phyloP scores from a whole-genome alignment of 768 basidiomycete species.

The Termitomyces sp. region DNA sequence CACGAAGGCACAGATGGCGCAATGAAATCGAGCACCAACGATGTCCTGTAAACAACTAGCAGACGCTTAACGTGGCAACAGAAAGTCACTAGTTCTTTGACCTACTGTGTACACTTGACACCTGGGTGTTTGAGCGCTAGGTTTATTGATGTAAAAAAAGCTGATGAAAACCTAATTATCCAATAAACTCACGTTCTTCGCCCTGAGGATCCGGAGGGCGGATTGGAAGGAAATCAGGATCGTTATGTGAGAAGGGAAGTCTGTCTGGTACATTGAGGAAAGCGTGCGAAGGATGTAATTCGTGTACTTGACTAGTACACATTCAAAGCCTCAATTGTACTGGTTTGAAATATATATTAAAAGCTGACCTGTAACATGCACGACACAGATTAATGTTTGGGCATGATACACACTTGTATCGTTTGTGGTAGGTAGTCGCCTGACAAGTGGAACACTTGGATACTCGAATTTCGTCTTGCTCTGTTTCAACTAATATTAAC shows the following conservation, averaged over 20 bases:
- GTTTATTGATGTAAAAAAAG: neutral
- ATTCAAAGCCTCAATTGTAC: neutral
- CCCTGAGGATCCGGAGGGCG: slow-evolving; percentile 36
- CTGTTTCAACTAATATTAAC: slow-evolving; percentile 18
- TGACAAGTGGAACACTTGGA: slow-evolving; percentile 81
- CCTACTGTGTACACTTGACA: slow-evolving; percentile 84
- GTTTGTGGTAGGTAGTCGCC: slow-evolving; percentile 48
- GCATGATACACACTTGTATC: slow-evolving; percentile 86
- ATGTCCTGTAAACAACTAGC: slow-evolving; percentile 83
- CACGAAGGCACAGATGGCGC: slow-evolving; percentile 79
- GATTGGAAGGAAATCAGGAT: slow-evolving; percentile 28
- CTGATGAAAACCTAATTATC: neutral
- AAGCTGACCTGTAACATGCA: slow-evolving; percentile 69
- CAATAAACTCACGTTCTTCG: slow-evolving; percentile 50
- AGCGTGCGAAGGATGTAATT: slow-evolving; percentile 84
- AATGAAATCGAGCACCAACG: slow-evolving; percentile 89
- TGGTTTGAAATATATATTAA: neutral
- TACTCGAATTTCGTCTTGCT: slow-evolving; percentile 65
- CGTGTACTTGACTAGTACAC: slow-evolving; percentile 70
- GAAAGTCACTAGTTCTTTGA: slow-evolving; percentile 5
- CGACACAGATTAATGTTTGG: slow-evolving; percentile 75
- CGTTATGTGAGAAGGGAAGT: slow-evolving; percentile 32
- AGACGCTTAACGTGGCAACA: neutral
- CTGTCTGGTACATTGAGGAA: slow-evolving; percentile 79
- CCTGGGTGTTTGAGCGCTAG: slow-evolving; percentile 76